A percentile compares a stretch with the other conserved stretches of the same genome.
Conservation (phyloP, 495 filamentous ascomycete species). For the Xanthoparmelia taractica region DNA sequence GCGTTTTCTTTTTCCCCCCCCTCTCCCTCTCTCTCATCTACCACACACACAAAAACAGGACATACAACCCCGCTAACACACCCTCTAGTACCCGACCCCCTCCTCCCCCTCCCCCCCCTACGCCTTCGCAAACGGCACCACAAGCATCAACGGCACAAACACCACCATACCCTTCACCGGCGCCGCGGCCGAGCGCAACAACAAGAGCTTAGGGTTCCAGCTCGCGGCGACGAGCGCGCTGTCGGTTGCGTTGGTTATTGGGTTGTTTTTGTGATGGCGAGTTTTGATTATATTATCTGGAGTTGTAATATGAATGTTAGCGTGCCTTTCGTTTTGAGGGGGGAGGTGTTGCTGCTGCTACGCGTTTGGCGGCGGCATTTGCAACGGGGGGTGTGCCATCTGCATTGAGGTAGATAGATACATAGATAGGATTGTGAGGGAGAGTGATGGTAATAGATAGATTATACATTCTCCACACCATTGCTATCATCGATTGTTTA, state of each 20-base stretch:
- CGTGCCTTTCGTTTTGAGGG: not conserved
- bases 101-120: conserved; percentile 4
- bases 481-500: too few species aligned
- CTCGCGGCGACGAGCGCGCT: conserved; percentile 2
- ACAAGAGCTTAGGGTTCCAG: not conserved
- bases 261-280: not conserved
- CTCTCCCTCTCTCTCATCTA: too few species aligned
- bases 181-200: not conserved
- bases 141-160: conserved; percentile 11
- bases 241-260: not conserved
- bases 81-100: not conserved
- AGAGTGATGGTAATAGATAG: not conserved
- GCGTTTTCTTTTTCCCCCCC: not conserved
- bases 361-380: not conserved
- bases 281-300: not conserved
- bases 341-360: not conserved
- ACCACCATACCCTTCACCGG: conserved; percentile 16
- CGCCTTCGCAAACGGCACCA: conserved; percentile 1
- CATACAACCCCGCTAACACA: not conserved
- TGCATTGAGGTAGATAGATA: not conserved
- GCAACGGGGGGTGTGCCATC: not conserved
- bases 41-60: too few species aligned
- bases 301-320: not conserved
- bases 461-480: too few species aligned
- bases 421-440: not conserved